Evolutionary conservation across 768 basidiomycete species (phyloP), one percentile per base, ranked within the genome.

Genomic region (Boletus tylopilopsis): DNA sequence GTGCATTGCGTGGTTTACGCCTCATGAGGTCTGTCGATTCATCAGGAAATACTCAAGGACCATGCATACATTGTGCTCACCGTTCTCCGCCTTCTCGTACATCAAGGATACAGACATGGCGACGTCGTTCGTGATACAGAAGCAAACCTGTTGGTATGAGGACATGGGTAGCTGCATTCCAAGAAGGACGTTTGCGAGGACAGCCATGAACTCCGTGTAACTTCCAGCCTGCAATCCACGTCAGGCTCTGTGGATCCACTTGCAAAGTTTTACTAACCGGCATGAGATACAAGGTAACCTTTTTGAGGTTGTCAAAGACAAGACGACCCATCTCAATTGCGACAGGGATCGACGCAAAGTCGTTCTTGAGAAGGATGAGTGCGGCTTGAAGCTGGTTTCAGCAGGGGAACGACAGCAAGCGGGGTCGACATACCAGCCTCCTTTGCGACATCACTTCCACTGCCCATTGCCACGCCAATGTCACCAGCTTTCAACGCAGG

Each of bases 91-190:
- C 47, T 76, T 71, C 59, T 80, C 79, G 46, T 72, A 75, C 68
- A 76, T 75, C 48, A 80, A 54, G 2, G 76, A 69, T 38, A 81
- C 68, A 4, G 76, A 74, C 59, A 77, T 77, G 18, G 72, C 63
- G 36, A 79, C 73, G 36, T 81, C 79, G 23, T 77, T 79, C 7
- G 68, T 69, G 37, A 78, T 76, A 44, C 74, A 80, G 62, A 79
- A 78, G 62, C 79, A 71, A 54, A 76, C 71, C 58, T 82, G 80
- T 12, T 81, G 68, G 52, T 75, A 77, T 0, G 77, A 73, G 43
- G 72, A 75, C 39, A 84, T 72, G 11, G 78, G 70, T n/a, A 81
- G 66, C 22, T 81, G 82, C 60, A 84, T 76, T 41, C 82, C 82
- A 21, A 81, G 59, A 52, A 81, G 68, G n/a, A 80, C 77, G 53